Evolutionary conservation across 345 rosid species (phyloP).

Genomic region (Brassica napus): DNA sequence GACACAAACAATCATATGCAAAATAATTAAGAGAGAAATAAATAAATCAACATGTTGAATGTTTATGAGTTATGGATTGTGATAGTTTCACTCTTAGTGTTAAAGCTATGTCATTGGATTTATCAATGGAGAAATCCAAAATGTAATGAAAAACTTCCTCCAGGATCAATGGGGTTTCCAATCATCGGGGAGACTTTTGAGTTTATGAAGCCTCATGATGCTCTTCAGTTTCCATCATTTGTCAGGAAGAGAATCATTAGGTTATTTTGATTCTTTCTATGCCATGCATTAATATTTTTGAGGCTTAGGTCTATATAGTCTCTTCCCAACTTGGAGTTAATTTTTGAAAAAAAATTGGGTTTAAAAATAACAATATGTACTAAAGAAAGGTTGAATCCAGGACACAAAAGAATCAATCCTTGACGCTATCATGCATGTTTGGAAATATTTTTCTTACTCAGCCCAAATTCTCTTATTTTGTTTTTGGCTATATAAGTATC

Average conservation of each 20-base stretch:
- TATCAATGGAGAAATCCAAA: constrained; percentile 16
- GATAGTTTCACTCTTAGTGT: constrained; percentile 11
- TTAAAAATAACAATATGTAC: not conserved
- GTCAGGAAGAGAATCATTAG: not conserved
- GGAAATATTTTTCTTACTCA: not conserved
- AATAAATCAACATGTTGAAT: not conserved
- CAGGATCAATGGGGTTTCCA: constrained; percentile 30
- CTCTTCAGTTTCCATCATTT: constrained; percentile 13
- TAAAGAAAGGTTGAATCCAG: not conserved
- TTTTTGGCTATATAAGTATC: not conserved
- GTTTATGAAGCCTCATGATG: constrained; percentile 25
- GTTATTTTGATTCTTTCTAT: not conserved
- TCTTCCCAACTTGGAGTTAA: not conserved
- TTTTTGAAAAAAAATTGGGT: not conserved
- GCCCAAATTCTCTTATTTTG: not conserved
- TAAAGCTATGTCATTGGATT: not conserved
- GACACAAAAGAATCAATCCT: not conserved
- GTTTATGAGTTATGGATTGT: not conserved
- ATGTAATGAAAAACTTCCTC: constrained; percentile 13
- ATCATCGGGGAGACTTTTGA: constrained; percentile 36
- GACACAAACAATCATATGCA: not conserved
- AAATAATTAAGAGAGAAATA: not conserved
- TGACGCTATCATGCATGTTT: not conserved
- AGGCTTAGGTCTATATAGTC: not conserved
- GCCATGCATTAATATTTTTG: not conserved